Evolutionary conservation across 257 asterid genomes (phyloP), one percentile per base, ranked within the genome.

Genomic region (Scutellaria galericulata): DNA sequence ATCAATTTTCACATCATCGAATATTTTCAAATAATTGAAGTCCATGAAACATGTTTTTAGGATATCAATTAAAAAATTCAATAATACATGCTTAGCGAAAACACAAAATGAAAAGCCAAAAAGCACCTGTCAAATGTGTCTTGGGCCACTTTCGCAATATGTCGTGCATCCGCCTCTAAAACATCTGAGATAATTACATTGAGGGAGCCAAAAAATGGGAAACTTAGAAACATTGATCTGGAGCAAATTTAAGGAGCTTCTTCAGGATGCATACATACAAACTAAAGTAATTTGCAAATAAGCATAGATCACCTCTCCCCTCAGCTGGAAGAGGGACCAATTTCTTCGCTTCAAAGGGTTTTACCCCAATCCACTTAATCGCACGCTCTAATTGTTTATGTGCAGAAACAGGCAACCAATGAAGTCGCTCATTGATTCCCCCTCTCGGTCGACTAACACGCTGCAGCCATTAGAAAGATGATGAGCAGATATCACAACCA

Each of bases 361-460:
- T 61, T 72, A 73, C 73, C 63, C 53, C 15, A 59, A 80, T 78
- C 79, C 83, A 75, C 18, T 82, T 69, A 2, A 83, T 18, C 7
- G 70, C 78, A 59, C 64, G 8, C 18, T 68, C 86, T 64, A 88
- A 72, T 45, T 74, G 77, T 63, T 74, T 83, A 58, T 90, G 98
- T 40, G 83, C 80, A 56, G 84, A 71, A 81, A 83, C 75, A 7
- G 97, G 97, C 86, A 92, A 72, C 88, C 89, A 89, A 2, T 82
- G 91, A 62, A 92, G 79, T 60, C 66, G 64, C 48, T 81, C 91
- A 73, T 90, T 79, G 73, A 90, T 80, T 77, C 89, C 89, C 70
- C 95, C 97, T 73, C 83, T 82, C 6, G 95, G 97, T 78, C 96
- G 85, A 63, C 53, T 81, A 47, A 86, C 92, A 61, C 96, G 89